phyloP scores from a whole-genome alignment of 768 basidiomycete species.

The Punctularia strigosozonata region DNA sequence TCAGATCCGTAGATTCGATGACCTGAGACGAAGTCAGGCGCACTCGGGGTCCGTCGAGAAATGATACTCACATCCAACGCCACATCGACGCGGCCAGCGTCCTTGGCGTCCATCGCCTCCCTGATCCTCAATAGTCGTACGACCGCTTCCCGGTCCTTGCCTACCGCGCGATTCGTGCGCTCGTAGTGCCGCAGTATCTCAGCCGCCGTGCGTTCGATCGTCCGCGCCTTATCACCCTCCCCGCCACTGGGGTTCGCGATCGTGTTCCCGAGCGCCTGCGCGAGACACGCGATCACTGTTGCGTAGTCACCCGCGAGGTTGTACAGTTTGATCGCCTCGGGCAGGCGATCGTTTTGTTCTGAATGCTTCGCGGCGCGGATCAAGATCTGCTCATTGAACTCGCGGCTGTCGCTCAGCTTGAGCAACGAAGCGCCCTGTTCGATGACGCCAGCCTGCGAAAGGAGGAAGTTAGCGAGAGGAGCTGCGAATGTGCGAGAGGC shows the following conservation, averaged over 20 bases:
- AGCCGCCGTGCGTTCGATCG: slow-evolving; percentile 61
- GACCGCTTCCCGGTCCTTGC: slow-evolving; percentile 63
- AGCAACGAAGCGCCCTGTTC: slow-evolving; percentile 75
- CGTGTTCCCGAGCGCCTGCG: slow-evolving; percentile 76
- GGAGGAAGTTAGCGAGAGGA: not conserved
- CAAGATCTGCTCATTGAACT: slow-evolving; percentile 78
- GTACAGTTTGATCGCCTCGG: slow-evolving; percentile 91
- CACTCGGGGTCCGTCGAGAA: slow-evolving; percentile 1
- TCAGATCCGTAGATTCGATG: slow-evolving; percentile 77
- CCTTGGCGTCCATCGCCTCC: slow-evolving; percentile 70
- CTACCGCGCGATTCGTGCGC: slow-evolving; percentile 60
- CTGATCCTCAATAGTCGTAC: slow-evolving; percentile 68
- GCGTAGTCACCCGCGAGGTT: slow-evolving; percentile 88
- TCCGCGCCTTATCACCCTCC: slow-evolving; percentile 50
- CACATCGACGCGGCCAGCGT: slow-evolving; percentile 56
- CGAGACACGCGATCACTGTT: slow-evolving; percentile 81
- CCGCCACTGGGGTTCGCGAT: slow-evolving; percentile 50
- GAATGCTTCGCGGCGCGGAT: slow-evolving; percentile 72
- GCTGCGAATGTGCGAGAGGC: no score
- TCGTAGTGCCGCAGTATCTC: slow-evolving; percentile 77
- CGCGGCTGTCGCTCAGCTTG: slow-evolving; percentile 48
- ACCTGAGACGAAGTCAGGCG: slow-evolving; percentile 49
- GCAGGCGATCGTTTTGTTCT: slow-evolving; percentile 71
- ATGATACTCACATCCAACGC: slow-evolving; percentile 62
- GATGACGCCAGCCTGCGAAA: slow-evolving; percentile 68